A percentile compares a stretch with the other conserved stretches of the same genome.
Evolutionary conservation across 352 stramenopile genomes (phyloP).

Genomic region (Pythium scleroteichum): DNA sequence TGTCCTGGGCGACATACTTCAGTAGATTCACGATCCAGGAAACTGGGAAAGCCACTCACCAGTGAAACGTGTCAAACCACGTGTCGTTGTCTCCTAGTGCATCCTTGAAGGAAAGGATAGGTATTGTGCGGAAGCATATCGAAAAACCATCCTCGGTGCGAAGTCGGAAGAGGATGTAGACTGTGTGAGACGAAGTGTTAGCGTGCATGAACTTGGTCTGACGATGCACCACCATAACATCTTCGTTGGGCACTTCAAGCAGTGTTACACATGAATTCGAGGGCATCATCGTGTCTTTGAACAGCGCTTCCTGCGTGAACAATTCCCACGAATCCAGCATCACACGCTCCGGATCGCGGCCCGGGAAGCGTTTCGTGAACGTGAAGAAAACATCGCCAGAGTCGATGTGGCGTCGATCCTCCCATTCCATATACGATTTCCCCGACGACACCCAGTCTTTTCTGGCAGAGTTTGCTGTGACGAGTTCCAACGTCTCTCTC

Average conservation of each 20-base stretch:
- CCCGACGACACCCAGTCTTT: conserved; percentile 46
- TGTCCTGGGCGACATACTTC: too few relatives aligned
- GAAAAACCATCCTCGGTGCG: conserved; percentile 47
- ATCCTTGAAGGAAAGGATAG: conserved; percentile 40
- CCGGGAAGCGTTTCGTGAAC: conserved; percentile 47
- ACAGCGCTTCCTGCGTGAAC: conserved; percentile 37
- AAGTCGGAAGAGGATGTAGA: conserved; percentile 62
- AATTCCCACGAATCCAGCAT: conserved; percentile 46
- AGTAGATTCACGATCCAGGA: too few relatives aligned
- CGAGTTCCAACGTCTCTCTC: conserved; percentile 46
- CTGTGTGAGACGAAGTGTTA: conserved; percentile 47
- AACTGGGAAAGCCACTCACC: conserved; percentile 22
- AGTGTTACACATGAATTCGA: conserved; percentile 35
- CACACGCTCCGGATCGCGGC: conserved; percentile 33
- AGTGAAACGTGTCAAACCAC: conserved; percentile 63
- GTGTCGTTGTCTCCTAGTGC: conserved; percentile 38
- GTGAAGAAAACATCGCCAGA: too few relatives aligned
- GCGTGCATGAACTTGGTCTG: conserved; percentile 45
- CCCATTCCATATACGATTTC: conserved; percentile 46
- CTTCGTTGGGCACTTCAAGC: conserved; percentile 41
- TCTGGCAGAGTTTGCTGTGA: conserved; percentile 40
- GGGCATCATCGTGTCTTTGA: conserved; percentile 42
- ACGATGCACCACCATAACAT: conserved; percentile 46
- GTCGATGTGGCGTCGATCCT: conserved; percentile 23
- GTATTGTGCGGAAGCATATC: conserved; percentile 57